Conservation (phyloP, 768 basidiomycete species). For the Rossbeevera mucosa region DNA sequence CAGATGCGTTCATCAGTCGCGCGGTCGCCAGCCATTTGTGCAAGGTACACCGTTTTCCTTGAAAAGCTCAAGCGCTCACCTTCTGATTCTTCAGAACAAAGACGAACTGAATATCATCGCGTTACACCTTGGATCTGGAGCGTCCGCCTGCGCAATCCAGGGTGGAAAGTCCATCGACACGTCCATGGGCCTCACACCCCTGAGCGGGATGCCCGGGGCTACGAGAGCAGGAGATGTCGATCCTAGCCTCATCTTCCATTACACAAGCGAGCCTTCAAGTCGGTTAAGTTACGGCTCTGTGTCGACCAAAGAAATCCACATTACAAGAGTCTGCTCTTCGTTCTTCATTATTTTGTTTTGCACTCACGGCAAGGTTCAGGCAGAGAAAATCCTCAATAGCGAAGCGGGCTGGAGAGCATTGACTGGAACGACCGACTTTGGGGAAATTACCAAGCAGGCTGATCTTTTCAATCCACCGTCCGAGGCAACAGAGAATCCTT, state of each 20-base stretch:
- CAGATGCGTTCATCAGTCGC: constrained; percentile 66
- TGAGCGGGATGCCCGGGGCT: constrained; percentile 85
- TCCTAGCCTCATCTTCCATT: constrained; percentile 85
- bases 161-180: constrained; percentile 77
- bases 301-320: constrained; percentile 42
- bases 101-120: constrained; percentile 68
- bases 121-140: constrained; percentile 88
- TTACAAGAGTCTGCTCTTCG: constrained; percentile 42
- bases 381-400: constrained; percentile 71
- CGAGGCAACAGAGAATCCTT: constrained; percentile 29
- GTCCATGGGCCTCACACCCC: constrained; percentile 83
- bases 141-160: constrained; percentile 73
- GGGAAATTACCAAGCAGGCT: constrained; percentile 51
- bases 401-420: constrained; percentile 76
- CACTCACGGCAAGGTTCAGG: constrained; percentile 32
- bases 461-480: constrained; percentile 21
- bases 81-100: constrained; percentile 31
- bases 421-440: constrained; percentile 81
- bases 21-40: constrained; percentile 54
- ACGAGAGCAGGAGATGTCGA: constrained; percentile 83
- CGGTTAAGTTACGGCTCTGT: constrained; percentile 48
- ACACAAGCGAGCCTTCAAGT: constrained; percentile 47
- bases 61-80: neutral
- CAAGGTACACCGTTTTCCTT: constrained; percentile 36
- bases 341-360: neutral